Base-by-base conservation (phyloP, 495 filamentous ascomycete species). In the Lasiosphaeria miniovina region DNA sequence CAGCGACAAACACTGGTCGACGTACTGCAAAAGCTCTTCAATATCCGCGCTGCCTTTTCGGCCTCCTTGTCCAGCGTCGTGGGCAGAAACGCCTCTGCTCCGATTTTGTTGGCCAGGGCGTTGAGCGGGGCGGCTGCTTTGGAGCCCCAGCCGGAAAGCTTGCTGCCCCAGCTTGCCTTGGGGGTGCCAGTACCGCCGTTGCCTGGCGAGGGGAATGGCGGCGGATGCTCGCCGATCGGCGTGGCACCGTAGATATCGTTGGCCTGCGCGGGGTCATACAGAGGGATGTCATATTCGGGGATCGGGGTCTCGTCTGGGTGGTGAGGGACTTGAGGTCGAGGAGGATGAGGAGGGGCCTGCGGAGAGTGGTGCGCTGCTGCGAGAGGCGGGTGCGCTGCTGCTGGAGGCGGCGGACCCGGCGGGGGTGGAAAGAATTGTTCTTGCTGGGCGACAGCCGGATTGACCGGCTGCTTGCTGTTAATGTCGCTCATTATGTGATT, bases 21-120 rank as follows among this genome's bases (percentile, higher is more conserved):
- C 75, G 59, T 76, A 81, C 78, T 90, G 77, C 90, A 93, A 72
- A 95, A 95, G 61, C 84, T 87, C 63, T 83, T 82, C 54, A 95
- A 65, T 33, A 95, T 95, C 9, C 90, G 79, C 48, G 90, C 90
- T 8, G 90, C 90, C 75, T 95, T 93, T 62, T 95, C 90, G 73
- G 84, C 86, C 77, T 95, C 90, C 72, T 87, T 90, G 65, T 93
- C 90, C 56, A 94, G 74, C 1, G 85, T 83, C 57, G 86, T 85
- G 12, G 90, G 90, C 81, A 89, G 87, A 70, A 93, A 90, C 31
- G 86, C 83, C 64, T 93, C 90, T 52, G 68, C 68, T 50, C 71
- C 74, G 35, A 75, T 61, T 62, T 84, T 85, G 71, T 90, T 85
- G 4, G 83, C 87, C 1, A 90, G 72, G 17, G 78, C 81, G 61